Evolutionary conservation across 1,139 yeast genomes (phyloP).

Genomic region (Pichia sp.): DNA sequence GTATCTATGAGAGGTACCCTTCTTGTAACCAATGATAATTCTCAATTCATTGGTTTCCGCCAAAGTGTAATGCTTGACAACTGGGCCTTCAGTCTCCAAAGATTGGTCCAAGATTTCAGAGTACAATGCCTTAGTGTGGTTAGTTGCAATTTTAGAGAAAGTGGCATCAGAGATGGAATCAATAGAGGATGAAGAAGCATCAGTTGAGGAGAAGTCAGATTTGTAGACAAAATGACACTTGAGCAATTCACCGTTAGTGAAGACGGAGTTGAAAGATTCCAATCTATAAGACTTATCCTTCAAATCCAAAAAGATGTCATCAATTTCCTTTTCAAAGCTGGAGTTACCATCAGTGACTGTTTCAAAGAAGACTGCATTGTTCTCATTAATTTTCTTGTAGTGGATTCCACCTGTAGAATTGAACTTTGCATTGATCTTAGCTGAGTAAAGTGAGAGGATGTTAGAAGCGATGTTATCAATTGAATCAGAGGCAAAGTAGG

Average conservation of each 20-base stretch:
- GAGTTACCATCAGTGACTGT: slow-evolving; percentile 32
- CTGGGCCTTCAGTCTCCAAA: slow-evolving; percentile 82
- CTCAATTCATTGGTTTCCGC: slow-evolving; percentile 77
- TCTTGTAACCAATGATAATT: slow-evolving; percentile 83
- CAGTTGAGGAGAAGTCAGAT: slow-evolving; percentile 40
- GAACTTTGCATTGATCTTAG: slow-evolving; percentile 85
- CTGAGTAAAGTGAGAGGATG: slow-evolving; percentile 81
- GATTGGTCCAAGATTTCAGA: slow-evolving; percentile 66
- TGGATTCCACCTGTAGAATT: slow-evolving; percentile 48
- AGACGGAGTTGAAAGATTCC: slow-evolving; percentile 75
- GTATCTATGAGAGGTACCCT: slow-evolving; percentile 78
- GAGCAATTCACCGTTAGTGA: slow-evolving; percentile 29
- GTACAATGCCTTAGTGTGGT: slow-evolving; percentile 72
- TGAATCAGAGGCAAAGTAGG: slow-evolving; percentile 82
- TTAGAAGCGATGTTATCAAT: slow-evolving; percentile 78
- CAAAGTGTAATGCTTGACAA: slow-evolving; percentile 77
- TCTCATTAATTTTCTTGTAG: slow-evolving; percentile 67
- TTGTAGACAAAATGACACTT: slow-evolving; percentile 81
- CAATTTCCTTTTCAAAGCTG: slow-evolving; percentile 58
- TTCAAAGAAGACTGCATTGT: slow-evolving; percentile 90
- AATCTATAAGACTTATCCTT: slow-evolving; percentile 55
- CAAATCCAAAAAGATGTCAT: slow-evolving; percentile 65
- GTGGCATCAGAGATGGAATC: slow-evolving; percentile 70
- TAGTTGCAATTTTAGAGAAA: slow-evolving; percentile 72
- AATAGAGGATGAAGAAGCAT: slow-evolving; percentile 35